These are phyloP conservation scores for Trametes meyenii DNA, from an alignment of 768 basidiomycete species.

Conservation along the genomic window DNA sequence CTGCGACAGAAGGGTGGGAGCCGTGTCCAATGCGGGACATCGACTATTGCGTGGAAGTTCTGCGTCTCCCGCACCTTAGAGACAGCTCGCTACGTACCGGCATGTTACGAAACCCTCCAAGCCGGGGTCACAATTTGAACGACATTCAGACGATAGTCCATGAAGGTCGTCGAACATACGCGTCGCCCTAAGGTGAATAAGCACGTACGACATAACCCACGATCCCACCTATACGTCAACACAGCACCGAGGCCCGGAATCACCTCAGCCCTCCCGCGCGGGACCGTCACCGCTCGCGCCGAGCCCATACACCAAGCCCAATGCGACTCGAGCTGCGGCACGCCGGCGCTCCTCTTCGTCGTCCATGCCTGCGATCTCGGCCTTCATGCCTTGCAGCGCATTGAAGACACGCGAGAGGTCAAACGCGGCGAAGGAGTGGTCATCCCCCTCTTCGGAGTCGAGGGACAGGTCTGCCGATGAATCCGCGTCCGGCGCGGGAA, in stretches of 20 bases:
- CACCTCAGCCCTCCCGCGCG: conserved; percentile 7
- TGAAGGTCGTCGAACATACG: neutral
- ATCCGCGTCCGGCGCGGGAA: conserved; percentile 1
- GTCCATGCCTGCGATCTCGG: conserved; percentile 69
- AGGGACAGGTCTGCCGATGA: conserved; percentile 18
- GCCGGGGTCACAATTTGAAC: too few relatives aligned
- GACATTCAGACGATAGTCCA: too few relatives aligned
- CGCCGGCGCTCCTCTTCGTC: conserved; percentile 63
- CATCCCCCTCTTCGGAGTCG: conserved; percentile 19
- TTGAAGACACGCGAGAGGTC: conserved; percentile 64
- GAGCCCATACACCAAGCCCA: conserved; percentile 74
- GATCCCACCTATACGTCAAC: neutral
- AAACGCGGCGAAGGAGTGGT: conserved; percentile 43
- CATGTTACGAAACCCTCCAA: too few relatives aligned
- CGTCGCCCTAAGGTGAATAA: neutral
- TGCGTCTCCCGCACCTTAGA: too few relatives aligned
- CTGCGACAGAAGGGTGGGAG: too few relatives aligned
- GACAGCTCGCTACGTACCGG: too few relatives aligned
- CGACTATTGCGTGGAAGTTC: too few relatives aligned
- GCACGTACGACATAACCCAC: neutral
- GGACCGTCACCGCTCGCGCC: conserved; percentile 27
- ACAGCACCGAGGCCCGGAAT: neutral
- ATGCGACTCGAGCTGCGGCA: conserved; percentile 72
- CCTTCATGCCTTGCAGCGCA: conserved; percentile 69
- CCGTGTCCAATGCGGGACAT: too few relatives aligned